These are phyloP conservation scores for Cryptococcus neoformans DNA, from an alignment of 1,284 basidiomycete genomes.

Conservation along the genomic window DNA sequence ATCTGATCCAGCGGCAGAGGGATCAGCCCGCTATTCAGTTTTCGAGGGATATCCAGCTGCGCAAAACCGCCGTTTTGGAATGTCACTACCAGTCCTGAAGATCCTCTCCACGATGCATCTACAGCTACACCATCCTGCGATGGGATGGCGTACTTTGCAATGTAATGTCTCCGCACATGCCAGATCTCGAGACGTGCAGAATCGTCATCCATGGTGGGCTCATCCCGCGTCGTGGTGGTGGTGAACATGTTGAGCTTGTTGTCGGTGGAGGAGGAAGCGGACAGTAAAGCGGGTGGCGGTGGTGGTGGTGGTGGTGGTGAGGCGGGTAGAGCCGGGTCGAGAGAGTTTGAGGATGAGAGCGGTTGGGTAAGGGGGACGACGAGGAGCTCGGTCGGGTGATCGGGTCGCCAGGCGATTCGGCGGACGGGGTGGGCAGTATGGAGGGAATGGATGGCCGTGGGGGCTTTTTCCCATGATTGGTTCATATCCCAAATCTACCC, in stretches of 20 bases:
- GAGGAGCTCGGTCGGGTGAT: conserved; percentile 72
- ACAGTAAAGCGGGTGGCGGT: not conserved
- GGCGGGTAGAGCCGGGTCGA: conserved; percentile 1
- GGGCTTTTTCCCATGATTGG: conserved; percentile 50
- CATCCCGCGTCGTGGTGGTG: not conserved
- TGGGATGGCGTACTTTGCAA: conserved; percentile 72
- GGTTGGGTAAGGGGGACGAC: conserved; percentile 41
- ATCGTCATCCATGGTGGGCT: conserved; percentile 19
- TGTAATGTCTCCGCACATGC: conserved; percentile 77
- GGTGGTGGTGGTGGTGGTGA: not conserved
- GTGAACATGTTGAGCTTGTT: not conserved
- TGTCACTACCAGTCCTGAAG: conserved; percentile 69
- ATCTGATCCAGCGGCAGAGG: conserved; percentile 62
- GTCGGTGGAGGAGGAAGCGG: not conserved
- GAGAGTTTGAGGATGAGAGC: conserved; percentile 11
- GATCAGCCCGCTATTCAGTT: conserved; percentile 14
- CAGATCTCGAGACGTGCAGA: conserved; percentile 67
- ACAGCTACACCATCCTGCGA: conserved; percentile 28
- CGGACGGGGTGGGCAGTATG: conserved; percentile 73
- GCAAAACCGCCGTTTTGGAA: conserved; percentile 75
- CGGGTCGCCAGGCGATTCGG: conserved; percentile 72
- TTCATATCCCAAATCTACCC: conserved; percentile 75
- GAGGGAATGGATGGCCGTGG: conserved; percentile 64
- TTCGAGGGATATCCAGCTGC: conserved; percentile 62
- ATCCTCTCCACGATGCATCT: conserved; percentile 63